Base-by-base conservation (phyloP, 257 asterid species). In the Penstemon davidsonii region DNA sequence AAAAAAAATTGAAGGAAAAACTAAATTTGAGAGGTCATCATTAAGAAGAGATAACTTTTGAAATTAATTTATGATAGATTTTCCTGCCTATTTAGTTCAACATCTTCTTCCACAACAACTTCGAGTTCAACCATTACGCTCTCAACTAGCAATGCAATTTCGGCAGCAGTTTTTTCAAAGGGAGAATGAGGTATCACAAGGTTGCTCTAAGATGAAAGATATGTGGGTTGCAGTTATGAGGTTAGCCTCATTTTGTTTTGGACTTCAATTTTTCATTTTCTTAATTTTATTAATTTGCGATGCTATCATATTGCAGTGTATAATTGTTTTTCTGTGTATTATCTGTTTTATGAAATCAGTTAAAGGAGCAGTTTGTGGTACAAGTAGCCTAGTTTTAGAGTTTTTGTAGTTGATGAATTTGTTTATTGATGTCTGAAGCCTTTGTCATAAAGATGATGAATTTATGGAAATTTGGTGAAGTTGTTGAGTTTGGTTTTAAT, bases 201-300 rank as follows among this genome's bases (percentile, higher is more conserved):
- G 97, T 84, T 0, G 99, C 91, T 81, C 94, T 59, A 96, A 93
- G 78, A 84, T 79, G 82, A 88, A 88, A 84, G 99, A 89, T 87
- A 87, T 94, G 97, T 91, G 99, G 99, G 96, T 6, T 55, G 68
- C 7, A 67, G 77, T 80, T 79, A 82, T 46, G 82, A 79, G 83
- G 68, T 63, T 63, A 5, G 60, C 39, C 19, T 25, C 33, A 25
- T 25, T 25, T 25, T 25, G 33, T 1, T 25, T 7, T 55, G 39
- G 57, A 45, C 56, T 67, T 5, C 42, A 42, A 11, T 55, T 42
- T 41, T 12, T 18, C 54, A 3, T 37, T 5, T 43, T 5, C 41
- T 15, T 52, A 9, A 4, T 4, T 8, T 6, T 25, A 1, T 25
- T 25, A 25, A 25, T 40, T 7, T 12, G 50, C 5, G 40, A 13